Percentiles rank a stretch among this genome's conserved stretches.
Evolutionary conservation across 768 basidiomycete genomes (phyloP).

Genomic region (Lentinula boryana): DNA sequence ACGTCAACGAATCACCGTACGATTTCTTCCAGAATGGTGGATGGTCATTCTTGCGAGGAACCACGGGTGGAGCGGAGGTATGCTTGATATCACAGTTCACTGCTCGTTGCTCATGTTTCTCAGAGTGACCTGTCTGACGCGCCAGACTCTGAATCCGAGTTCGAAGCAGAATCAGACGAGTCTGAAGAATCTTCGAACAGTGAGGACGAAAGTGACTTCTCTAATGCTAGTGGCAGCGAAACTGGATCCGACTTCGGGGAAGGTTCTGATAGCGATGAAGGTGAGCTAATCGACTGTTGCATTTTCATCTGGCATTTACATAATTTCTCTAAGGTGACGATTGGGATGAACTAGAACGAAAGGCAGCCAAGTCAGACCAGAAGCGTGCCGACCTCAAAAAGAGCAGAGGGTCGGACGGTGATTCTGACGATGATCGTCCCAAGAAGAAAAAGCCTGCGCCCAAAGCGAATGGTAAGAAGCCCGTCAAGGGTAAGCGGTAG

Average conservation of each 20-base stretch:
- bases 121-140: slow-evolving; percentile 38
- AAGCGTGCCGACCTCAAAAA: slow-evolving; percentile 20
- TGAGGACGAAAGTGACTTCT: slow-evolving; percentile 61
- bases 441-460: slow-evolving; percentile 22
- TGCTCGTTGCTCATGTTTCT: neutral
- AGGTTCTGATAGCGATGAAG: slow-evolving; percentile 58
- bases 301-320: neutral
- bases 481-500: neutral
- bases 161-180: slow-evolving; percentile 47
- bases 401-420: slow-evolving; percentile 24
- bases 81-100: slow-evolving; percentile 15
- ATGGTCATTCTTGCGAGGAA: slow-evolving; percentile 84
- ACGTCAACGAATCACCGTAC: slow-evolving; percentile 91
- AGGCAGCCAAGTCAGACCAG: slow-evolving; percentile 69
- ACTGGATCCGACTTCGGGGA: slow-evolving; percentile 61
- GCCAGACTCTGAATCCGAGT: slow-evolving; percentile 47
- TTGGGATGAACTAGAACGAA: slow-evolving; percentile 93
- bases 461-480: slow-evolving; percentile 17
- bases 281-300: slow-evolving; percentile 19
- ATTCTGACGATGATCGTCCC: slow-evolving; percentile 18
- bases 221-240: slow-evolving; percentile 57
- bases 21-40: slow-evolving; percentile 97
- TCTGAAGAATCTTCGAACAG: slow-evolving; percentile 49
- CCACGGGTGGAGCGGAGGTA: slow-evolving; percentile 60
- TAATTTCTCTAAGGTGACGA: slow-evolving; percentile 59